Percentiles rank a stretch among this genome's conserved stretches.
These are phyloP conservation scores for Plasmodium knowlesi DNA, from an alignment of 169 alveolate genomes.

Conservation along the genomic window DNA sequence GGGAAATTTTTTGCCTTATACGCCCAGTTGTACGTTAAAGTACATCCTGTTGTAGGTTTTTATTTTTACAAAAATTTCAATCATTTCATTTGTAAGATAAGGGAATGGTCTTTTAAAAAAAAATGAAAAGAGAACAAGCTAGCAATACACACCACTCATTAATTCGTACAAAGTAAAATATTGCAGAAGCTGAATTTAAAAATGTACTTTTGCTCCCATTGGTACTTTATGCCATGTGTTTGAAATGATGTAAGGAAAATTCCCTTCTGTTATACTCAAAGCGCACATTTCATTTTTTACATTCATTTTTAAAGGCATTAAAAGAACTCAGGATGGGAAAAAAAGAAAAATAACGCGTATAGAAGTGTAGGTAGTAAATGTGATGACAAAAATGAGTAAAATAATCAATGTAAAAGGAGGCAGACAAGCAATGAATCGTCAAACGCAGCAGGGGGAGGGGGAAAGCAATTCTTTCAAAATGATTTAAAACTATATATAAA, in stretches of 20 bases:
- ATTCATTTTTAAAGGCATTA: background rate
- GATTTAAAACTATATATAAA: background rate
- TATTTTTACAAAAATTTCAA: background rate
- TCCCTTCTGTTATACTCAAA: background rate
- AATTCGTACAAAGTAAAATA: slow-evolving; percentile 6
- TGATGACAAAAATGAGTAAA: background rate
- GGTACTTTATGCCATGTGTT: background rate
- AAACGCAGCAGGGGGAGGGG: background rate
- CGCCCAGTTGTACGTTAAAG: background rate
- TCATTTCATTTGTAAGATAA: background rate
- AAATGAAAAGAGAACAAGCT: background rate
- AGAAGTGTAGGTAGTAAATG: background rate
- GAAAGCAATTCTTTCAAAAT: background rate
- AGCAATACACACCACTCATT: background rate
- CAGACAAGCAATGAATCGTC: background rate
- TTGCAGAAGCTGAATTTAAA: background rate
- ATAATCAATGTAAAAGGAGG: background rate
- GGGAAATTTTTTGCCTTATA: too few relatives aligned
- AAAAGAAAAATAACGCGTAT: background rate
- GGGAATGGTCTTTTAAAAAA: background rate
- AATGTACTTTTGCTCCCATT: background rate
- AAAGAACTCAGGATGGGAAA: background rate
- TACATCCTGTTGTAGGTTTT: background rate
- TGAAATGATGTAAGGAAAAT: background rate
- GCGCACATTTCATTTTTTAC: background rate